Evolutionary conservation across 805 yeast genomes (phyloP), one percentile per base, ranked within the genome.

Genomic region (Cyberlindnera xylosilytica): DNA sequence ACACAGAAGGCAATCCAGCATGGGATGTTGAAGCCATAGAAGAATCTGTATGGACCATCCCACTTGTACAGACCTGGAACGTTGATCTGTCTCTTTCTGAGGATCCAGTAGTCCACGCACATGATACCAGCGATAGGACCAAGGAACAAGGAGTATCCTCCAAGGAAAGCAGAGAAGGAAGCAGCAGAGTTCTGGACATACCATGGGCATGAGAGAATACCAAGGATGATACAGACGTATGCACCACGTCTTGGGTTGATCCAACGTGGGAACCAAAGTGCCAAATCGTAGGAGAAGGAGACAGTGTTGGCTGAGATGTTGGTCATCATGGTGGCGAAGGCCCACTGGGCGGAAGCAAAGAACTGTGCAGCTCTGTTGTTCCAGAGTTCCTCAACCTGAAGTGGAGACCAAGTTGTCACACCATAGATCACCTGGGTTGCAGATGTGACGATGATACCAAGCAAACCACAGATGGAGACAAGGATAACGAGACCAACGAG

Each of bases 121-220:
- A 81, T 73, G 30, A 80, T 79, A 46, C 95, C 95, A 15, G 88
- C 84, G 54, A 87, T 83, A 31, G 90, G 75, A 2, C 89, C 83
- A 42, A 87, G 68, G 72, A 87, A 87, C 34, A 86, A 81, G 1
- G 91, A 72, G 60, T 85, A 87, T 0, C 93, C 90, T 28, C 85
- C 75, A 38, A 87, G 65, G 53, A 85, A 86, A 12, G 85, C 78
- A 17, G 89, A 79, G 66, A 86, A 87, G 62, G 73, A 78, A 38
- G 76, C 75, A 1, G 88, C 79, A 18, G 67, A 60, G 82, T 71
- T 52, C 32, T 50, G 54, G 22, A 54, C 40, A 34, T 84, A 74
- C 95, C 95, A 87, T 23, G 95, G 95, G 56, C 88, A 81, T 48
- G 83, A 79, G 41, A 78, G 74, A 46, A 79, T 68, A 2, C 86